Base-by-base conservation (phyloP, 805 yeast genomes). In the Dipodascopsis tothii region DNA sequence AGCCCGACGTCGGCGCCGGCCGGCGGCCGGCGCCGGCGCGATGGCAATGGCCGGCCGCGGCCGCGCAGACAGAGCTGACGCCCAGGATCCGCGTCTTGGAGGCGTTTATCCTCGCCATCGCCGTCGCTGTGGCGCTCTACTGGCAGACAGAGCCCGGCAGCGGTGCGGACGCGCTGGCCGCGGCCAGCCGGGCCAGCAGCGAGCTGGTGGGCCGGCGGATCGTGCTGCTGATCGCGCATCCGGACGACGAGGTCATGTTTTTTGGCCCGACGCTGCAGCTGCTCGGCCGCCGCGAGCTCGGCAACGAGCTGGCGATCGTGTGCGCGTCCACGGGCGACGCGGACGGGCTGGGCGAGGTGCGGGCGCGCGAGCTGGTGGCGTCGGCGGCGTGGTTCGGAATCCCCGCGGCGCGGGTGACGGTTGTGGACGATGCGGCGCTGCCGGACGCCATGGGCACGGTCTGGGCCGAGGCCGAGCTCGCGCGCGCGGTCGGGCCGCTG, bases 201-300 rank as follows among this genome's bases (percentile, higher is more conserved):
- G 37, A 41, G 19, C 21, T 21, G 17, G 41, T 21, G 14, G 21
- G 21, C 17, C 45, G 40, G 28, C 20, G 37, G 30, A 37, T 54
- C 27, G 50, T 47, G 22, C 66, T 80, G 37, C 65, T 90, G 9
- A 80, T 87, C 33, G 96, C 95, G 0, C 99, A 92, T 63, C 99
- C 99, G 0, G 99, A 92, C 63, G 99, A 92, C 62, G 99, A 92
- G 64, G 88, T 86, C 40, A 92, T 92, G 98, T 92, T 92, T 63
- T 92, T 92, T 57, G 77, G 86, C 1, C 98, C 98, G 0, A 69
- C 88, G 0, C 52, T 87, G 25, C 61, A 74, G 5, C 80, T 76
- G 50, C 50, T 71, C n/a, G 9, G 11, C 9, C n/a, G n/a, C n/a
- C 36, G 46, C 21, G 11, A 22, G 17, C 38, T 35, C 19, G 46